phyloP scores from a whole-genome alignment of 2,329 filamentous ascomycete genomes.

The Zasmidium citrigriseum region DNA sequence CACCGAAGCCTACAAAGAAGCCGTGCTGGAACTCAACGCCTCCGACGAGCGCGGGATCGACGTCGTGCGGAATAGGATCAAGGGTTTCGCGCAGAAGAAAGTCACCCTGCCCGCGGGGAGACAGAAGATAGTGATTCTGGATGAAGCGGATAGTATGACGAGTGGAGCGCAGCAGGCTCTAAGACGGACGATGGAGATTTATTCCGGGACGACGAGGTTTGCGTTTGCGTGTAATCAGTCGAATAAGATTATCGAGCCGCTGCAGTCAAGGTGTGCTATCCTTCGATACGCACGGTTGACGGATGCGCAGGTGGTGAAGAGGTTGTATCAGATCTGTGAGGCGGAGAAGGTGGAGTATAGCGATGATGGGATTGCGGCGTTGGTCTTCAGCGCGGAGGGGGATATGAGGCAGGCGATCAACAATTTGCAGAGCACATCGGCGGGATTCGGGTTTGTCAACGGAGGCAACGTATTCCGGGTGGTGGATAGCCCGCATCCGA shows the following conservation, averaged over 20 bases:
- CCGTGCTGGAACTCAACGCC: conserved; percentile 92
- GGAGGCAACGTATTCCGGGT: conserved; percentile 98
- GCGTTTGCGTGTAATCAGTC: conserved; percentile 98
- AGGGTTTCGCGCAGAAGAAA: conserved; percentile 98
- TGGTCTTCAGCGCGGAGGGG: conserved; percentile 95
- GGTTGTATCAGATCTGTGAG: conserved; percentile 87
- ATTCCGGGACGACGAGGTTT: conserved; percentile 92
- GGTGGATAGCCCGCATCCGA: conserved; percentile 93
- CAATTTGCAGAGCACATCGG: conserved; percentile 89
- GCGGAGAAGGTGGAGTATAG: conserved; percentile 88
- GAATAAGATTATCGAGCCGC: conserved; percentile 99
- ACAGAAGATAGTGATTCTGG: conserved; percentile 95
- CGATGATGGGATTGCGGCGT: conserved; percentile 90
- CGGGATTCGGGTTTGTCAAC: conserved; percentile 95
- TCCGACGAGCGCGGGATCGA: conserved; percentile 97
- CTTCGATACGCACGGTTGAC: conserved; percentile 90
- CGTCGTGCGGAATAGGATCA: conserved; percentile 95
- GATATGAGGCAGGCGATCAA: conserved; percentile 99
- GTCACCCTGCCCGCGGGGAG: conserved; percentile 87
- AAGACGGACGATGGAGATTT: conserved; percentile 97
- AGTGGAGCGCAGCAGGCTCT: conserved; percentile 94
- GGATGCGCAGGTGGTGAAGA: conserved; percentile 87
- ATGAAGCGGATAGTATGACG: conserved; percentile 97
- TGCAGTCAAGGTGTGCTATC: conserved; percentile 95
- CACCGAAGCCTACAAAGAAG: conserved; percentile 94